phyloP scores from a whole-genome alignment of 345 rosid species.

The Orychophragmus violaceus region DNA sequence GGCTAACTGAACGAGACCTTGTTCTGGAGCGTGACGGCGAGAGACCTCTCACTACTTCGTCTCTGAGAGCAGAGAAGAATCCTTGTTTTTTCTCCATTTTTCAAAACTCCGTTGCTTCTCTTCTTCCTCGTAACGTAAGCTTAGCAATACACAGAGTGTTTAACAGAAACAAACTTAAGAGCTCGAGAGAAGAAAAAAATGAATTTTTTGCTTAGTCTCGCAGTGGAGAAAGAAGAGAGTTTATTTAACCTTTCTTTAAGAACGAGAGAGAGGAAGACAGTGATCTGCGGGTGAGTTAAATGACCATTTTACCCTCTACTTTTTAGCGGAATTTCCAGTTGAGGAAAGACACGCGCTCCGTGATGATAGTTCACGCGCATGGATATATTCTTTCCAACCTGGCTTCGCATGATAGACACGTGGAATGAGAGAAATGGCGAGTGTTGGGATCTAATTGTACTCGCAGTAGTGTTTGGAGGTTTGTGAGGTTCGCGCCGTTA shows the following conservation, averaged over 20 bases:
- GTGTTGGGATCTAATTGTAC: neutral
- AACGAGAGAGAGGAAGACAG: constrained; percentile 13
- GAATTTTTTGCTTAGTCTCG: neutral
- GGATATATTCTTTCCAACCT: constrained; percentile 19
- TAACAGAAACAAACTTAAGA: neutral
- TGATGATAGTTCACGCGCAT: constrained; percentile 7
- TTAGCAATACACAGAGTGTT: neutral
- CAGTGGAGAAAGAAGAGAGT: constrained; percentile 17
- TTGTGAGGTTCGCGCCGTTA: constrained; percentile 23
- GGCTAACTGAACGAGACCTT: constrained; percentile 59
- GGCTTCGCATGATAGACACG: constrained; percentile 31
- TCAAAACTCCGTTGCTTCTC: neutral
- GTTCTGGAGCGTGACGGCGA: constrained; percentile 82
- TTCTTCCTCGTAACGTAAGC: constrained; percentile 2
- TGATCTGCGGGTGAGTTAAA: constrained; percentile 4
- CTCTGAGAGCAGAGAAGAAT: constrained; percentile 78
- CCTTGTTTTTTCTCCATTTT: constrained; percentile 84
- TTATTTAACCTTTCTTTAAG: neutral
- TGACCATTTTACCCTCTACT: constrained; percentile 17
- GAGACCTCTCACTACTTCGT: constrained; percentile 74
- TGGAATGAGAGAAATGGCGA: neutral
- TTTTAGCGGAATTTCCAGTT: neutral
- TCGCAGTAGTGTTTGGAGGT: constrained; percentile 2
- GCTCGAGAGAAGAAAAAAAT: neutral
- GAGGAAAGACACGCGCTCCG: constrained; percentile 4